Percentiles rank a stretch among this genome's conserved stretches.
Conservation (phyloP, 768 basidiomycete genomes). For the Mycena haematopus region DNA sequence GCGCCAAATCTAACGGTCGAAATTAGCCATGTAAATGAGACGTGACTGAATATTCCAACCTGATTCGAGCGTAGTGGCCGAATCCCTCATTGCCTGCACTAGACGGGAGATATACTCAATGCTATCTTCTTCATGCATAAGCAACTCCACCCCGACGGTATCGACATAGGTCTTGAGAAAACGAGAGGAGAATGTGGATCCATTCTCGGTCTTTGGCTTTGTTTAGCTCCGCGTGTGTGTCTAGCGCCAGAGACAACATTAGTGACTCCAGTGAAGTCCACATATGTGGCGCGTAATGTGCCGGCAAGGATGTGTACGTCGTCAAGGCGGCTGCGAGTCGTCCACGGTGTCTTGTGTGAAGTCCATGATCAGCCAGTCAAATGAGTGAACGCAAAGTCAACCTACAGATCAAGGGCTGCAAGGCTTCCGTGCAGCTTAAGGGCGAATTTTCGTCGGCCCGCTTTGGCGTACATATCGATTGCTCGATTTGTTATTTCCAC, state of each 20-base stretch:
- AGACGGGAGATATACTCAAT: conserved; percentile 58
- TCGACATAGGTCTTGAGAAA: conserved; percentile 74
- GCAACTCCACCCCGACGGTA: conserved; percentile 55
- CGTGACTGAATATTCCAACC: conserved; percentile 46
- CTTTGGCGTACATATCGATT: conserved; percentile 83
- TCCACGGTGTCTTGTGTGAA: conserved; percentile 68
- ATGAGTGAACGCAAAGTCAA: conserved; percentile 21
- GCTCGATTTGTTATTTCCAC: conserved; percentile 76
- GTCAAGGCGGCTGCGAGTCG: conserved; percentile 67
- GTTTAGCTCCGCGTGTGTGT: conserved; percentile 63
- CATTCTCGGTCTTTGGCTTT: conserved; percentile 76
- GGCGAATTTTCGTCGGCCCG: conserved; percentile 86
- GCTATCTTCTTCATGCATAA: conserved; percentile 60
- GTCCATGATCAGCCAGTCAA: background rate
- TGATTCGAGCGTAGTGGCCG: conserved; percentile 58
- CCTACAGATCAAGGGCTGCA: conserved; percentile 90
- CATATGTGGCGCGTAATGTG: conserved; percentile 81
- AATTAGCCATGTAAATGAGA: conserved; percentile 6
- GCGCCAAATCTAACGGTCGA: conserved; percentile 59
- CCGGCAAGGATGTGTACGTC: conserved; percentile 81
- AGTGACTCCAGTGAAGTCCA: conserved; percentile 84
- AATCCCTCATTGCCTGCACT: conserved; percentile 53
- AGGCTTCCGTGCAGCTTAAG: conserved; percentile 84
- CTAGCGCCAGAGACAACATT: conserved; percentile 78
- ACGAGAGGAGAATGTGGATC: conserved; percentile 79